Percentiles rank a stretch among this genome's conserved stretches.
phyloP scores from a whole-genome alignment of 2,329 filamentous ascomycete genomes.

The Helminthosporium solani region DNA sequence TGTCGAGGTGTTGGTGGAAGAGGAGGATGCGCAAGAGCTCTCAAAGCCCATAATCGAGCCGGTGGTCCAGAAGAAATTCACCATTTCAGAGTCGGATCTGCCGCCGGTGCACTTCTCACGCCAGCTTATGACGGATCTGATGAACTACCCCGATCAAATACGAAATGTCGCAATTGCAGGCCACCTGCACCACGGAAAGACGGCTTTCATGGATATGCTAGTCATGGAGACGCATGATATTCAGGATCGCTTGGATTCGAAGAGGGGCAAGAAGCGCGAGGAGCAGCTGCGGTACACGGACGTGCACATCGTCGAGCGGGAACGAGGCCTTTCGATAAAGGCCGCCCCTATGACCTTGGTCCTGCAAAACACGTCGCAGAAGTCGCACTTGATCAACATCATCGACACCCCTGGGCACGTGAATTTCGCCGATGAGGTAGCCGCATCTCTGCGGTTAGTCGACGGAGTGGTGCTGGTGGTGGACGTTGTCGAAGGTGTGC shows the following conservation, averaged over 20 bases:
- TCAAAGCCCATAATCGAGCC: constrained; percentile 92
- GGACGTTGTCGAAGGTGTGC: constrained; percentile 98
- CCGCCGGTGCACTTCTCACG: constrained; percentile 85
- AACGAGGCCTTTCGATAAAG: constrained; percentile 89
- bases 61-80: constrained; percentile 93
- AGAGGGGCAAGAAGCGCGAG: constrained; percentile 77
- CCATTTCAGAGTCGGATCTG: constrained; percentile 85
- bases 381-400: constrained; percentile 93
- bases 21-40: constrained; percentile 93
- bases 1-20: constrained; percentile 93
- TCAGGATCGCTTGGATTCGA: constrained; percentile 72
- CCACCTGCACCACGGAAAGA: constrained; percentile 96
- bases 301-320: constrained; percentile 82
- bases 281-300: constrained; percentile 96
- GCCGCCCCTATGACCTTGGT: constrained; percentile 92
- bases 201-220: constrained; percentile 96
- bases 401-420: constrained; percentile 96
- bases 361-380: constrained; percentile 82
- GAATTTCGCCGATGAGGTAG: constrained; percentile 97
- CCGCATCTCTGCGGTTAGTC: constrained; percentile 78
- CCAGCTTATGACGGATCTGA: constrained; percentile 90
- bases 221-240: constrained; percentile 94
- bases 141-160: constrained; percentile 94
- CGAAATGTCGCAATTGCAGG: constrained; percentile 90
- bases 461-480: constrained; percentile 93